Evolutionary conservation across 306 rosid species (phyloP).

Genomic region (Malus domestica): ASM211411v1 NC_041799.1:39896501-39897000

Average conservation of each 20-base stretch:
- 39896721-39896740: neutral
- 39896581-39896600: neutral
- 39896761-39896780: neutral
- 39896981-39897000: no score
- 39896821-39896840: neutral
- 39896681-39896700: neutral
- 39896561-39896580: neutral
- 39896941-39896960: no score
- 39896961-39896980: no score
- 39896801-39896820: neutral
- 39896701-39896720: neutral
- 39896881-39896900: neutral
- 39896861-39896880: neutral
- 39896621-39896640: neutral
- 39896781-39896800: neutral
- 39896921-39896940: no score
- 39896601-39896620: neutral
- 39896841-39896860: neutral
- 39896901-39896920: no score
- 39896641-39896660: neutral
- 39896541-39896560: neutral
- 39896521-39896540: neutral
- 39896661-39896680: neutral
- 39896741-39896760: neutral
- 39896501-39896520: neutral